These are phyloP conservation scores for Penicillium cosmopolitanum DNA, from an alignment of 495 filamentous ascomycete species.

Conservation along the genomic window DNA sequence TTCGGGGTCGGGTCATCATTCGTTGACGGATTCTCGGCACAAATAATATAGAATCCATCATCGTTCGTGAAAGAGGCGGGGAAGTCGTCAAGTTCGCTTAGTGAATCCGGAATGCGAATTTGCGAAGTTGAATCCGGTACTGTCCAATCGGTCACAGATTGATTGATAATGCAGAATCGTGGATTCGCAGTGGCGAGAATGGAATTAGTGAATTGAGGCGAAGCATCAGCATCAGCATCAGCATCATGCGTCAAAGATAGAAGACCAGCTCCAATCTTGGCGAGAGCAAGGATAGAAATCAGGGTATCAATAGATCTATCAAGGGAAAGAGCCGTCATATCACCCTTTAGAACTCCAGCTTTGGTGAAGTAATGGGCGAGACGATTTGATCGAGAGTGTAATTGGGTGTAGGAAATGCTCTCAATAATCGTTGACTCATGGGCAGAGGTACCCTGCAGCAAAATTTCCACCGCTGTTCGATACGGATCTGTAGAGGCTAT, in stretches of 20 bases:
- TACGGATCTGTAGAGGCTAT: conserved; percentile 51
- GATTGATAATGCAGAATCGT: conserved; percentile 48
- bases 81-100: conserved; percentile 22
- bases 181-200: conserved; percentile 60
- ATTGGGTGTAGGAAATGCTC: conserved; percentile 60
- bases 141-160: conserved; percentile 15
- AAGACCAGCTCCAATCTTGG: conserved; percentile 76
- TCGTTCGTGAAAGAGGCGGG: conserved; percentile 30
- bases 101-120: conserved; percentile 39
- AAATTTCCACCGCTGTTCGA: conserved; percentile 63
- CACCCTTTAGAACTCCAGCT: conserved; percentile 46
- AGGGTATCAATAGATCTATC: conserved; percentile 72
- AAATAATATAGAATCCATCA: conserved; percentile 38
- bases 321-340: conserved; percentile 69
- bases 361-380: conserved; percentile 62
- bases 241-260: conserved; percentile 69
- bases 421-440: conserved; percentile 29
- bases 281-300: conserved; percentile 67
- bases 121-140: conserved; percentile 22
- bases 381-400: conserved; percentile 64
- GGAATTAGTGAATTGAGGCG: conserved; percentile 58
- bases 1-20: conserved; percentile 64
- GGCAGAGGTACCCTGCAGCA: conserved; percentile 41
- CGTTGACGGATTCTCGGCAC: conserved; percentile 69
- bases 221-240: conserved; percentile 62